Evolutionary conservation across 208 protist species (phyloP).

Genomic region (Crithidia fasciculata): DNA sequence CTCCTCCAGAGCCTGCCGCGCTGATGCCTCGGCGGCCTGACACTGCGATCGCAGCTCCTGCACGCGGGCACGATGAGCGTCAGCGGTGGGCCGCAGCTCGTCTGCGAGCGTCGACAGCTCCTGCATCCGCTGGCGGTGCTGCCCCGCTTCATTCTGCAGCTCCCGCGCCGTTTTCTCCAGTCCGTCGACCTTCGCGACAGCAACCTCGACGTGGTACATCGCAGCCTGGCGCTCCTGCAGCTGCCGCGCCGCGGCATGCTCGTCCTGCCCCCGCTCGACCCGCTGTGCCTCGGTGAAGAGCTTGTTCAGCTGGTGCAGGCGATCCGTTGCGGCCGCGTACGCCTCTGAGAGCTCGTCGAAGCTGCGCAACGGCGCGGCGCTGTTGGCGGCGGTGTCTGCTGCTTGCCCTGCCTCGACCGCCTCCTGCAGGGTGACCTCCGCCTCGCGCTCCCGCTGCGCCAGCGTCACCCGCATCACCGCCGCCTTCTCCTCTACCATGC

Average conservation of each 20-base stretch:
- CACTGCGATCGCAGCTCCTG: conserved; percentile 16
- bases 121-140: conserved; percentile 39
- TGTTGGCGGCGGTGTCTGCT: neutral
- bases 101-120: conserved; percentile 34
- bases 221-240: conserved; percentile 44
- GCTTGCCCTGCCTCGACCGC: neutral
- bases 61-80: conserved; percentile 18
- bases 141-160: conserved; percentile 33
- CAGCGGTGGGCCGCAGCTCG: conserved; percentile 14
- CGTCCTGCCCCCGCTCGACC: conserved; percentile 48
- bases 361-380: conserved; percentile 2
- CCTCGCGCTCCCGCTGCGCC: conserved; percentile 27
- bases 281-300: conserved; percentile 66
- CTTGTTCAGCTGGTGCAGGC: conserved; percentile 59
- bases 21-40: conserved; percentile 11
- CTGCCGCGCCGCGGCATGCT: conserved; percentile 29
- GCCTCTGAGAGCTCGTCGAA: conserved; percentile 62
- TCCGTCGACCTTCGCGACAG: conserved; percentile 46
- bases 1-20: conserved; percentile 10
- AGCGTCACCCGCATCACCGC: conserved; percentile 25
- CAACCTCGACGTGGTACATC: conserved; percentile 47
- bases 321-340: conserved; percentile 53
- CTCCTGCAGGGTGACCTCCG: conserved; percentile 2
- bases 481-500: conserved; percentile 30
- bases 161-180: conserved; percentile 34